phyloP scores from a whole-genome alignment of 768 basidiomycete species.

The Pleurotus citrinopileatus region DNA sequence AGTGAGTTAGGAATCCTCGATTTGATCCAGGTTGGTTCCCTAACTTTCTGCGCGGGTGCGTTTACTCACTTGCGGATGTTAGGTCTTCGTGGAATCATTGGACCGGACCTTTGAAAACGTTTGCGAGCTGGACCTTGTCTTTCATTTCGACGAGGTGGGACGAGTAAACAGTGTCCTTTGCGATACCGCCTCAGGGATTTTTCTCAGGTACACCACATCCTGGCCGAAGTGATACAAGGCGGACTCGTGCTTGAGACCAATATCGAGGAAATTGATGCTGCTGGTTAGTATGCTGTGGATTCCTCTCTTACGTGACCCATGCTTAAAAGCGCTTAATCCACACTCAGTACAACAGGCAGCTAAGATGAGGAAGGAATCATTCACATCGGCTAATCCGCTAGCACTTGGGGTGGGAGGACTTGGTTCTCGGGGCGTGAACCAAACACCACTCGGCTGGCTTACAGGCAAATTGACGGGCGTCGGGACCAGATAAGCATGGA shows the following conservation, averaged over 20 bases:
- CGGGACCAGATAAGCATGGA: constrained; percentile 40
- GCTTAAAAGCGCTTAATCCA: constrained; percentile 7
- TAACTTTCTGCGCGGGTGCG: background rate
- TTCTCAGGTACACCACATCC: constrained; percentile 86
- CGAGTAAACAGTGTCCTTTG: background rate
- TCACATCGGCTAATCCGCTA: constrained; percentile 77
- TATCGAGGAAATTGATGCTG: constrained; percentile 75
- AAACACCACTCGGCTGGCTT: constrained; percentile 77
- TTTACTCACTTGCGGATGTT: background rate
- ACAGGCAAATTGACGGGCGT: constrained; percentile 71
- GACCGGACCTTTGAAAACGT: constrained; percentile 98
- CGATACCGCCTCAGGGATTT: no score
- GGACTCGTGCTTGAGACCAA: constrained; percentile 96
- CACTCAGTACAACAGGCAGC: constrained; percentile 64
- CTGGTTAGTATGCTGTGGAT: constrained; percentile 59
- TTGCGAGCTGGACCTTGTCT: constrained; percentile 96
- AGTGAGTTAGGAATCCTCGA: constrained; percentile 96
- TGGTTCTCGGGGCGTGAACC: constrained; percentile 57
- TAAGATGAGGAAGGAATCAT: constrained; percentile 75
- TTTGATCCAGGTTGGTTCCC: constrained; percentile 79
- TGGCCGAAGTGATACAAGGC: constrained; percentile 95
- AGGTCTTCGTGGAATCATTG: constrained; percentile 97
- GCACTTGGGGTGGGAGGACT: constrained; percentile 61
- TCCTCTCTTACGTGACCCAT: background rate
- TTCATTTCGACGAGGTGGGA: constrained; percentile 94